Base-by-base conservation (phyloP, 2,329 filamentous ascomycete species). In the Xylaria sp. region DNA sequence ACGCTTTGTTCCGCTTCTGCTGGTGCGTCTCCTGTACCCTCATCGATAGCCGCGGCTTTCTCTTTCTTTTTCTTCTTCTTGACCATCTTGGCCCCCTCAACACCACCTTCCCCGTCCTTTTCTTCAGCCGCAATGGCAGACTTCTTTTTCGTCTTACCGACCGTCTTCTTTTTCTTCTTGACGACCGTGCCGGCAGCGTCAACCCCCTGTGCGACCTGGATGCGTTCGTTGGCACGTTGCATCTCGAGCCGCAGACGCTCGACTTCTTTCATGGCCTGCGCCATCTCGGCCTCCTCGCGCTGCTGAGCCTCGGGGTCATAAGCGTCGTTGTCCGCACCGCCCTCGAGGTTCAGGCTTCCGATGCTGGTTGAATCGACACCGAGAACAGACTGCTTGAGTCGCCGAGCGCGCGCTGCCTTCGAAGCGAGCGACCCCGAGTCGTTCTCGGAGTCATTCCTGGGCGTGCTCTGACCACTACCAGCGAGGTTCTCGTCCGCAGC, bases 331-430 rank as follows among this genome's bases (percentile, higher is more conserved):
- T 76, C 76, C 18, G 74, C 72, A 57, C 80, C 82, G 36, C 85
- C 88, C 57, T 91, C 88, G 0, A 97, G 86, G 52, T 87, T 91
- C 50, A 97, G 86, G 2, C 88, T 83, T 1, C 89, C 89, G 3
- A 99, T 88, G 48, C 90, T 91, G 72, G 92, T 95, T 41, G 94
- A 97, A 80, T 97, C 94, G 0, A 98, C 91, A 71, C 94, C 89
- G 1, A 99, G 86, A 0, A 97, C 82, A 62, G 87, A 86, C 67
- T 81, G 85, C 69, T 91, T 93, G 18, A 83, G 77, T 71, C 83
- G 87, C 69, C 81, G 83, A 32, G 77, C 75, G 48, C 83, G 84
- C 3, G 80, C 72, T 76, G 89, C 92, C 43, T 81, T 77, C 28
- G 67, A 70, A 55, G 20, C 55, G 25, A 80, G 73, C 30, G 79